Base-by-base conservation (phyloP, 2,329 filamentous ascomycete species). In the Zymoseptoria ardabiliae region DNA sequence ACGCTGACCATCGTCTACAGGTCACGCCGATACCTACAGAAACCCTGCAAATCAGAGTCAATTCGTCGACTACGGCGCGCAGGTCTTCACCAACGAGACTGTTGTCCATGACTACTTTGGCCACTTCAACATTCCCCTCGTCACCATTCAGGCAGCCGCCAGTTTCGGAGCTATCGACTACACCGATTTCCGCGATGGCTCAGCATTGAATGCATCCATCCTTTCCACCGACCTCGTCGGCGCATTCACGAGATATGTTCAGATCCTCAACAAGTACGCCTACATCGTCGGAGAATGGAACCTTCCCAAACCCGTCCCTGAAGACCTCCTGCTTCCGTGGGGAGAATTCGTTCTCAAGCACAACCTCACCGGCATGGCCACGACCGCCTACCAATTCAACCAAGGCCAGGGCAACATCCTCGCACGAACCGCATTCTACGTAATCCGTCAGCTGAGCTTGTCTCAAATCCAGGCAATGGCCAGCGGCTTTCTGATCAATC, bases 281-380 rank as follows among this genome's bases (percentile, higher is more conserved):
- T 23, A 51, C 20, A 21, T 51, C 50, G 5, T 7, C 1, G 50
- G 50, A n/a, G 20, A 23, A 7, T 79, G 79, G 59, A 76, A 79
- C 21, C 69, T 80, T 0, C 75, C 78, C 0, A 64, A 70, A 13
- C 71, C 73, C 4, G 74, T 81, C 0, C 78, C 79, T 0, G 71
- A 75, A 30, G 79, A 81, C 48, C 69, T 83, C 2, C 66, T 78
- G n/a, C 66, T 81, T 4, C 74, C 78, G 1, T 82, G 79, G 58
- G 74, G 76, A 17, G 72, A 79, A 3, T 82, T 82, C 58, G 71
- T 78, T 8, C 66, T 71, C 35, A 81, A 82, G 67, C 76, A 82
- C 67, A 67, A 71, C n/a, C 67, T 83, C 4, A 66, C 73, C 20
- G 76, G 72, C 35, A 70, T 76, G 3, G 71, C 79, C 1, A 72